Conservation (phyloP, 345 rosid species). For the Microcos paniculata region DNA sequence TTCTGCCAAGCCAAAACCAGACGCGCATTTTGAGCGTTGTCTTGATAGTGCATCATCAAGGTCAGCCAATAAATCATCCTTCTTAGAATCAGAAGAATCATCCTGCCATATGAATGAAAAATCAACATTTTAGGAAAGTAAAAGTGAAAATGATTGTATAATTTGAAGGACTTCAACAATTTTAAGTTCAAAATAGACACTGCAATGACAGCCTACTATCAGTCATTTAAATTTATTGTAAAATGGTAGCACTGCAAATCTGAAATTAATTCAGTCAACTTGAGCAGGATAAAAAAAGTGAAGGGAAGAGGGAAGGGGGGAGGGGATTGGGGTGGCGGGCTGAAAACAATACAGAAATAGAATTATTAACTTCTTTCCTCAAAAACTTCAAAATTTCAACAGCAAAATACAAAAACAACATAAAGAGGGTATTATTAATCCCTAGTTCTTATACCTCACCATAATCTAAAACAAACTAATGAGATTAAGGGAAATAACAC, state of each 20-base stretch:
- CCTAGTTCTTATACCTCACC: neutral
- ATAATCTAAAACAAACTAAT: neutral
- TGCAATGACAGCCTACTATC: neutral
- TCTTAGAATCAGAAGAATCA: slow-evolving; percentile 28
- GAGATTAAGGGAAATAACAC: neutral
- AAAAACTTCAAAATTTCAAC: neutral
- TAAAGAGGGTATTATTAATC: neutral
- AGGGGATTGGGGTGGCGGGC: neutral
- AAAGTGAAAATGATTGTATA: neutral
- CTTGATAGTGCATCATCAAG: slow-evolving; percentile 81
- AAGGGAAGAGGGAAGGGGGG: neutral
- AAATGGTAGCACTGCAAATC: neutral
- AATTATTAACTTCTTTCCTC: neutral
- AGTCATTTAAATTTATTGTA: neutral
- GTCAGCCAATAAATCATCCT: slow-evolving; percentile 69
- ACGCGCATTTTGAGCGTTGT: slow-evolving; percentile 54
- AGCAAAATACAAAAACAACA: slow-evolving; percentile 7
- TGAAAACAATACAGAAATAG: neutral
- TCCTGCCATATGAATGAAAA: slow-evolving; percentile 38
- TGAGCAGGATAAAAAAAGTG: neutral
- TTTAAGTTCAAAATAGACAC: neutral
- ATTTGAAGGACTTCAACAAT: neutral
- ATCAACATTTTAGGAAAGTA: slow-evolving; percentile 10
- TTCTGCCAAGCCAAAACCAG: slow-evolving; percentile 55
- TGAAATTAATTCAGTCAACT: neutral